Conservation (phyloP, 257 asterid species). For the Haberlea rhodopensis region DNA sequence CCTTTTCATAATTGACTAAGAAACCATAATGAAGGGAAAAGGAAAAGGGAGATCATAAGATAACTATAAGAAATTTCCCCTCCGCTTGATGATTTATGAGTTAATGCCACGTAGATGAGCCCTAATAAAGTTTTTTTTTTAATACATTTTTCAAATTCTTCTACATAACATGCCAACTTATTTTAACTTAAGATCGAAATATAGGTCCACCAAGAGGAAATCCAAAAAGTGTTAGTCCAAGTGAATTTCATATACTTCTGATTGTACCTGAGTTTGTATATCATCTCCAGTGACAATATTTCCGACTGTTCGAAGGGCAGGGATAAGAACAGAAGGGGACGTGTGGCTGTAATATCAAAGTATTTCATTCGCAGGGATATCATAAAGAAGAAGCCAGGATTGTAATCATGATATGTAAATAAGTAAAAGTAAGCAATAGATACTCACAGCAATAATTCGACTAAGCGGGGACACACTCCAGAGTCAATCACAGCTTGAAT, state of each 20-base stretch:
- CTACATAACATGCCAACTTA: background rate
- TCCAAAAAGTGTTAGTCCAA: background rate
- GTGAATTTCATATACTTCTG: background rate
- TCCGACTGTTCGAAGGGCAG: slow-evolving; percentile 87
- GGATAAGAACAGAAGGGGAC: slow-evolving; percentile 80
- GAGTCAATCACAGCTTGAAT: slow-evolving; percentile 89
- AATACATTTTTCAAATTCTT: background rate
- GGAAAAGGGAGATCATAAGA: background rate
- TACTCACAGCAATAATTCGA: slow-evolving; percentile 75
- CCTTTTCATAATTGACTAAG: background rate
- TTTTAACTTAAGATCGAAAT: too few species aligned
- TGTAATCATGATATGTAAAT: background rate
- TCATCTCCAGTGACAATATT: slow-evolving; percentile 90
- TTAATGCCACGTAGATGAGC: background rate
- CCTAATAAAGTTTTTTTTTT: background rate
- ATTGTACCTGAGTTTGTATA: slow-evolving; percentile 74
- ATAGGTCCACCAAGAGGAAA: too few species aligned
- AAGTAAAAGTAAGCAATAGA: background rate
- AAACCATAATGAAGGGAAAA: background rate
- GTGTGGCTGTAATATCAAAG: slow-evolving; percentile 49
- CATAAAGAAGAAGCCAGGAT: slow-evolving; percentile 7
- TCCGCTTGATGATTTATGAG: background rate
- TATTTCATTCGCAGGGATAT: background rate
- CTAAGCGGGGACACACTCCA: slow-evolving; percentile 74
- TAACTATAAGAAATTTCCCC: background rate